phyloP scores from a whole-genome alignment of 1,139 yeast species.

The Lodderomyces elongisporus region DNA sequence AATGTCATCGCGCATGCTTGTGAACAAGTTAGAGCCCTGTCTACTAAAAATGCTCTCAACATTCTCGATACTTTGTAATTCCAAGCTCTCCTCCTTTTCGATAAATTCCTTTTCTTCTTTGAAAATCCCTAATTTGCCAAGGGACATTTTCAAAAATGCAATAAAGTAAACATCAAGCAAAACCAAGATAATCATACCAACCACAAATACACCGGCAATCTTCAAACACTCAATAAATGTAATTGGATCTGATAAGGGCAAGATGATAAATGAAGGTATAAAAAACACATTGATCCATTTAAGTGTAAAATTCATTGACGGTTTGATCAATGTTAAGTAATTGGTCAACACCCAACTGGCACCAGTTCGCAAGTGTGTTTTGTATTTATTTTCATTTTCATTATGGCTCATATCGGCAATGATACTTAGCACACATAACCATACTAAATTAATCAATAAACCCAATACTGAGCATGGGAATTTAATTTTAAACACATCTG shows the following conservation, averaged over 20 bases:
- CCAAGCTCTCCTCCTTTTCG: constrained; percentile 17
- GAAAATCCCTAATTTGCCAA: constrained; percentile 17
- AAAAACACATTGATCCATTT: constrained; percentile 78
- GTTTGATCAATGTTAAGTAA: constrained; percentile 46
- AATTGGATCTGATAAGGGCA: constrained; percentile 63
- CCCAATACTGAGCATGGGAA: constrained; percentile 77
- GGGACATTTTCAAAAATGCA: constrained; percentile 22
- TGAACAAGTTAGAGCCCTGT: background rate
- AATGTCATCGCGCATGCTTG: constrained; percentile 31
- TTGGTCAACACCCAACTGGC: constrained; percentile 31
- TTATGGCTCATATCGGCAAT: constrained; percentile 13
- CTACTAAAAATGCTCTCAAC: constrained; percentile 16
- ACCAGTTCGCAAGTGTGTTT: constrained; percentile 23
- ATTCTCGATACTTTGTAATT: constrained; percentile 14
- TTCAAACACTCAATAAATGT: constrained; percentile 64
- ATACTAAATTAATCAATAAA: constrained; percentile 57
- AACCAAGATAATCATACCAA: constrained; percentile 57
- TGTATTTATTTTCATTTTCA: constrained; percentile 5
- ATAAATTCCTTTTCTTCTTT: constrained; percentile 12
- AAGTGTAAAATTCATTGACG: constrained; percentile 65
- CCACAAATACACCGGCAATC: constrained; percentile 66
- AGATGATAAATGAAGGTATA: constrained; percentile 69
- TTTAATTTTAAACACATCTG: constrained; percentile 43
- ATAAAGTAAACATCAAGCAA: constrained; percentile 40
- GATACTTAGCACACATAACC: constrained; percentile 34